These are phyloP conservation scores for Fusarium ambrosium DNA, from an alignment of 2,329 filamentous ascomycete genomes.

Conservation along the genomic window DNA sequence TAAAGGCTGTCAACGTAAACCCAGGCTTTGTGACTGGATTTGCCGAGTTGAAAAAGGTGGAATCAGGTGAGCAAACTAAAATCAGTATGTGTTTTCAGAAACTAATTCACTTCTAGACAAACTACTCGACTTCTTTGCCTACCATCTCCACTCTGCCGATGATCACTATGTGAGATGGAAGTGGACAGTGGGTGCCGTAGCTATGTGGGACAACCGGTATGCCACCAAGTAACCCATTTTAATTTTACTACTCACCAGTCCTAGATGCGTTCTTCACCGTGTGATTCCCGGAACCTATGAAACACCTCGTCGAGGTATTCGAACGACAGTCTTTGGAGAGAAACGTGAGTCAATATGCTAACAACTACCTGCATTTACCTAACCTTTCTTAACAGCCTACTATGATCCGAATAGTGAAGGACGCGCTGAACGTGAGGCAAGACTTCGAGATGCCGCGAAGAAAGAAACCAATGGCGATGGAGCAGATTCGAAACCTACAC, in stretches of 20 bases:
- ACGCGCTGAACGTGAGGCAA: conserved; percentile 18
- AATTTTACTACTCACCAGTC: background rate
- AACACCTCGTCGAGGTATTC: conserved; percentile 22
- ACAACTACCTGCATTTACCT: background rate
- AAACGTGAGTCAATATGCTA: conserved; percentile 7
- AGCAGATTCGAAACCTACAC: background rate
- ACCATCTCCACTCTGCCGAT: conserved; percentile 63
- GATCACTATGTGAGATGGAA: conserved; percentile 65
- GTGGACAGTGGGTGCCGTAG: conserved; percentile 63
- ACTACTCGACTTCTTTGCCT: conserved; percentile 60
- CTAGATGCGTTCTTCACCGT: conserved; percentile 20
- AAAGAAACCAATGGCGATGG: background rate
- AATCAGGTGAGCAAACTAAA: conserved; percentile 55
- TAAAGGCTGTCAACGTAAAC: conserved; percentile 63
- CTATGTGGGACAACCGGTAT: conserved; percentile 63
- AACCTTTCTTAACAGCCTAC: background rate
- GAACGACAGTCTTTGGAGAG: conserved; percentile 26
- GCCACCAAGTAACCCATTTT: background rate
- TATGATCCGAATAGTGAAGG: conserved; percentile 29
- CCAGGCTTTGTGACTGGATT: conserved; percentile 62
- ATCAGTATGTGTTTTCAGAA: too few relatives aligned
- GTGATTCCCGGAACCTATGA: conserved; percentile 35
- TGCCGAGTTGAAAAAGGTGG: conserved; percentile 62
- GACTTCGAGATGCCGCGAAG: background rate
- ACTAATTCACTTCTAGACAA: conserved; percentile 11